These are phyloP conservation scores for Xylaria arbuscula DNA, from an alignment of 2,329 filamentous ascomycete species.

Conservation along the genomic window DNA sequence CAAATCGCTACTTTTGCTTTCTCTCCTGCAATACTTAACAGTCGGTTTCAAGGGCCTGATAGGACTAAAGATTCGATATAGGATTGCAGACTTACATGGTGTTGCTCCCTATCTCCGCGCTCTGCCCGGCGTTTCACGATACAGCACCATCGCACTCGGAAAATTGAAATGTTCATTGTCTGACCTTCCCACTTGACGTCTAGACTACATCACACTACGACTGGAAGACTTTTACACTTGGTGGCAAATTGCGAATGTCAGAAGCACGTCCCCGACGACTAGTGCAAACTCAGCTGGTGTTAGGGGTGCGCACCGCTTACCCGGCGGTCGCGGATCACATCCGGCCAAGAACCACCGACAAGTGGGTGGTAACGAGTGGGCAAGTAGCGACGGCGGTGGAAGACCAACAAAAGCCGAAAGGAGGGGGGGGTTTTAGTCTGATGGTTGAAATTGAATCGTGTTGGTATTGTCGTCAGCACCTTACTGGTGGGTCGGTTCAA, in stretches of 20 bases:
- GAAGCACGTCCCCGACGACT: constrained; percentile 8
- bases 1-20: constrained; percentile 36
- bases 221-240: constrained; percentile 5
- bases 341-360: constrained; percentile 39
- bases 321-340: constrained; percentile 45
- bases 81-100: neutral
- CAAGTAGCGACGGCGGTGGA: neutral
- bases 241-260: constrained; percentile 35
- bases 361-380: constrained; percentile 14
- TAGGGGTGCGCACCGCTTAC: constrained; percentile 37
- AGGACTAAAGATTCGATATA: neutral
- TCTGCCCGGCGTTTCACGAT: neutral
- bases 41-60: constrained; percentile 8
- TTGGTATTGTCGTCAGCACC: constrained; percentile 4
- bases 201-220: constrained; percentile 1
- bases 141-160: neutral
- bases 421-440: neutral
- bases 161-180: neutral
- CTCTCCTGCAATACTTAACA: neutral
- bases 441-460: constrained; percentile 22
- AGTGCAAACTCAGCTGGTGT: constrained; percentile 31
- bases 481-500: constrained; percentile 13
- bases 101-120: neutral
- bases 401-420: constrained; percentile 5
- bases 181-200: constrained; percentile 1